Evolutionary conservation across 208 protist species (phyloP).

Genomic region (Leishmania gerbilli): DNA sequence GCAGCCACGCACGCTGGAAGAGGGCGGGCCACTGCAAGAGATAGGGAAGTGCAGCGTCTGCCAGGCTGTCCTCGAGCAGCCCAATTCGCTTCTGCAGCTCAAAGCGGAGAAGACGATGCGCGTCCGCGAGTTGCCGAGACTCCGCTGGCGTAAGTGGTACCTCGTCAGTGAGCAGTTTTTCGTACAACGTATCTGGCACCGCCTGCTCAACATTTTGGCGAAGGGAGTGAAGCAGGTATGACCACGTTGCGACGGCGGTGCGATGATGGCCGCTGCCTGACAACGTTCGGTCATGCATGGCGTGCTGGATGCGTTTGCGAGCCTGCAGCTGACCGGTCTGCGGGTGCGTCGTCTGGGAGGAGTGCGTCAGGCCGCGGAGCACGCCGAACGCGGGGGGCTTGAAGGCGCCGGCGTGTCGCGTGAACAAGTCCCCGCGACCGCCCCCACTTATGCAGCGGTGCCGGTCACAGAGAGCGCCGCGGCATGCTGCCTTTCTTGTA

Average conservation of each 20-base stretch:
- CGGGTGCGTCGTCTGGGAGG: conserved; percentile 60
- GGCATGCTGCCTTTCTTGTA: neutral
- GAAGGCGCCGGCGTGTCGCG: conserved; percentile 32
- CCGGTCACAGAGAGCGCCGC: conserved; percentile 2
- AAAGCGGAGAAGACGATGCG: conserved; percentile 63
- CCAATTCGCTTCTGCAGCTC: conserved; percentile 75
- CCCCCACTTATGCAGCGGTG: conserved; percentile 27
- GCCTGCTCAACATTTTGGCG: conserved; percentile 36
- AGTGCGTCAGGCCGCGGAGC: conserved; percentile 46
- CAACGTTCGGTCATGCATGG: conserved; percentile 16
- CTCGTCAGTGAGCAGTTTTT: conserved; percentile 29
- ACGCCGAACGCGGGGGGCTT: conserved; percentile 24
- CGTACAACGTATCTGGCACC: conserved; percentile 30
- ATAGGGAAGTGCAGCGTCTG: conserved; percentile 56
- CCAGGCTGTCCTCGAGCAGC: conserved; percentile 79
- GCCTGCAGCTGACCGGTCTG: conserved; percentile 72
- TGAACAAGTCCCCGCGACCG: conserved; percentile 65
- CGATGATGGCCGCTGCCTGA: conserved; percentile 30
- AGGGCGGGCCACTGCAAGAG: conserved; percentile 60
- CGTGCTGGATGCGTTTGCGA: conserved; percentile 55
- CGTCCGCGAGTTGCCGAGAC: conserved; percentile 26
- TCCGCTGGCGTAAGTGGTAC: conserved; percentile 26
- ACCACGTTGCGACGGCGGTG: conserved; percentile 54
- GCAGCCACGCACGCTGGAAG: conserved; percentile 63
- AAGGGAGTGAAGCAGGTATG: conserved; percentile 64